These are phyloP conservation scores for Leccinum subtestaceum DNA, from an alignment of 768 basidiomycete species.

Conservation along the genomic window DNA sequence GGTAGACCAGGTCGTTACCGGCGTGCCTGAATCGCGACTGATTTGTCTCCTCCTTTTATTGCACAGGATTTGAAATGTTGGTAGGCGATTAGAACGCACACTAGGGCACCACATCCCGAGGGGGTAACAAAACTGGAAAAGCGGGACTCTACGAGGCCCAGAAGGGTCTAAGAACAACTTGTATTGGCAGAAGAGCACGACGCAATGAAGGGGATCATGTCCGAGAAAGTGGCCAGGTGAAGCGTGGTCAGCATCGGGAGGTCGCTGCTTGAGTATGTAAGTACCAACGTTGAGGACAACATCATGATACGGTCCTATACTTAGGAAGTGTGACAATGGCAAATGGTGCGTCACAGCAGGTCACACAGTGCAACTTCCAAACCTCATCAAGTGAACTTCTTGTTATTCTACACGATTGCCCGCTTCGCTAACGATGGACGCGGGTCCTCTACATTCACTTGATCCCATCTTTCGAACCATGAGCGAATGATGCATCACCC, in stretches of 20 bases:
- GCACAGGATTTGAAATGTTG: conserved; percentile 1
- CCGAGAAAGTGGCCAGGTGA: conserved; percentile 43
- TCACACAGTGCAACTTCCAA: background rate
- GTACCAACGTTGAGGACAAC: too few species aligned
- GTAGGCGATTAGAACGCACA: too few species aligned
- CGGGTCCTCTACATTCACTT: background rate
- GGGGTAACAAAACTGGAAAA: too few species aligned
- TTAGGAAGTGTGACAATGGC: too few species aligned
- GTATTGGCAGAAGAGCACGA: conserved; percentile 44
- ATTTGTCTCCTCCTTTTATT: conserved; percentile 7
- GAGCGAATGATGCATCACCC: background rate
- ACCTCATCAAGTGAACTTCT: background rate
- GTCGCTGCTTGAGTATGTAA: too few species aligned
- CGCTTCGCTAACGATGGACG: background rate
- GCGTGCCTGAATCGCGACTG: background rate
- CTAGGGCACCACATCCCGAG: too few species aligned
- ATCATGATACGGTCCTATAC: too few species aligned
- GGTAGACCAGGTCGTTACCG: too few species aligned
- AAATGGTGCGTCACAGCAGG: background rate
- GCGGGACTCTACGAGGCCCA: conserved; percentile 31
- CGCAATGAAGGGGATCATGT: conserved; percentile 45
- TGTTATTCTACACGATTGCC: background rate
- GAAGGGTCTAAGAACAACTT: conserved; percentile 47
- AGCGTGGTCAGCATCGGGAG: too few species aligned
- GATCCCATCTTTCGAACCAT: background rate